phyloP scores from a whole-genome alignment of 495 filamentous ascomycete species.

The Cetradonia linearis region DNA sequence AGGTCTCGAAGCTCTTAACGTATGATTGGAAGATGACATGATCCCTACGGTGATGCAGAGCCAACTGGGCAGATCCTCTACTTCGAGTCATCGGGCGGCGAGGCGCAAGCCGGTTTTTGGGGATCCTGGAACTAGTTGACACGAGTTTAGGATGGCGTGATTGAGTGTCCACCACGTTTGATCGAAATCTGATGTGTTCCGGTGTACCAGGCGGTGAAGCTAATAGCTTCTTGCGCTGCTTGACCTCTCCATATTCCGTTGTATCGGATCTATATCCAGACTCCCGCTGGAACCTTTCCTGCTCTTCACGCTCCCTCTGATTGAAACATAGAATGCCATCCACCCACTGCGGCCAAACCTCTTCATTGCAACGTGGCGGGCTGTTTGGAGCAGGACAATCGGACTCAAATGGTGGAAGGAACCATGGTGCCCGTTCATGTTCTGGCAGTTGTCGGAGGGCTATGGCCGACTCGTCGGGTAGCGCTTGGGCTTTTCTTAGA shows the following conservation, averaged over 20 bases:
- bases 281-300: background rate
- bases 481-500: no score
- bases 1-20: background rate
- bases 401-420: background rate
- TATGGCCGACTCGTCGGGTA: background rate
- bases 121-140: background rate
- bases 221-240: background rate
- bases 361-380: background rate
- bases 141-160: background rate
- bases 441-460: background rate
- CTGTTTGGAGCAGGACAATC: background rate
- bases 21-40: background rate
- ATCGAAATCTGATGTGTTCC: background rate
- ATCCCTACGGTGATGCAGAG: background rate
- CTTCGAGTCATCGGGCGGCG: background rate
- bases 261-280: background rate
- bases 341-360: background rate
- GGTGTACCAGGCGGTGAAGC: background rate
- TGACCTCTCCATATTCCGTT: background rate
- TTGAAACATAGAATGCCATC: background rate
- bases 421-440: background rate
- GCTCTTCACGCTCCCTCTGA: background rate
- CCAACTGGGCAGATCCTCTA: background rate
- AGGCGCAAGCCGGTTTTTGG: background rate
- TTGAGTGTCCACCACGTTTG: background rate